phyloP scores from a whole-genome alignment of 805 yeast genomes.

The Suhomyces emberorum region DNA sequence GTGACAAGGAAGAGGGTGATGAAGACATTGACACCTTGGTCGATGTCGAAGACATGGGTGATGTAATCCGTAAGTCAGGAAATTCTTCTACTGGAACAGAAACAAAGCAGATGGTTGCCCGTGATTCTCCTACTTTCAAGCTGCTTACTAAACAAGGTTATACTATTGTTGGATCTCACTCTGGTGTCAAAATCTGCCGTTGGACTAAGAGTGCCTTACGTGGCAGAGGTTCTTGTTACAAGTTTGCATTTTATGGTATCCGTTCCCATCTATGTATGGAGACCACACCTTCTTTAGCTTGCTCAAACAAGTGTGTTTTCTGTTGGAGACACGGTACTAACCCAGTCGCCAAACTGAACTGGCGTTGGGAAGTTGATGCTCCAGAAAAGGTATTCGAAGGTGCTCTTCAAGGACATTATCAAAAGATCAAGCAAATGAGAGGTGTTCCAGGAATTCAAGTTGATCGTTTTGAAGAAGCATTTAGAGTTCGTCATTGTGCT shows the following conservation, averaged over 20 bases:
- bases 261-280: slow-evolving; percentile 93
- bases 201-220: slow-evolving; percentile 95
- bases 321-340: slow-evolving; percentile 98
- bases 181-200: slow-evolving; percentile 92
- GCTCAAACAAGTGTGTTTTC: slow-evolving; percentile 93
- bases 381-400: slow-evolving; percentile 83
- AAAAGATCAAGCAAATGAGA: slow-evolving; percentile 88
- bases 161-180: slow-evolving; percentile 88
- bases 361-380: slow-evolving; percentile 95
- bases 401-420: slow-evolving; percentile 84
- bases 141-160: slow-evolving; percentile 91
- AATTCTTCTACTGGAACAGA: slow-evolving; percentile 12
- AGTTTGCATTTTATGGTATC: slow-evolving; percentile 88
- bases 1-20: slow-evolving; percentile 42
- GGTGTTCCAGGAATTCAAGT: slow-evolving; percentile 94
- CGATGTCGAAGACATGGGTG: slow-evolving; percentile 89
- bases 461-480: slow-evolving; percentile 88
- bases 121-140: slow-evolving; percentile 83
- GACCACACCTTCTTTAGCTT: slow-evolving; percentile 88
- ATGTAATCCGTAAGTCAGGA: slow-evolving; percentile 43
- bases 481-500: slow-evolving; percentile 87
- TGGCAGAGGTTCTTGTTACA: slow-evolving; percentile 93
- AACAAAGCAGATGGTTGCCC: slow-evolving; percentile 81
- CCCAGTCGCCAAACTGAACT: slow-evolving; percentile 85
- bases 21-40: slow-evolving; percentile 44